phyloP scores from a whole-genome alignment of 176 grass and related monocot species.

The Musa beccarii region DNA sequence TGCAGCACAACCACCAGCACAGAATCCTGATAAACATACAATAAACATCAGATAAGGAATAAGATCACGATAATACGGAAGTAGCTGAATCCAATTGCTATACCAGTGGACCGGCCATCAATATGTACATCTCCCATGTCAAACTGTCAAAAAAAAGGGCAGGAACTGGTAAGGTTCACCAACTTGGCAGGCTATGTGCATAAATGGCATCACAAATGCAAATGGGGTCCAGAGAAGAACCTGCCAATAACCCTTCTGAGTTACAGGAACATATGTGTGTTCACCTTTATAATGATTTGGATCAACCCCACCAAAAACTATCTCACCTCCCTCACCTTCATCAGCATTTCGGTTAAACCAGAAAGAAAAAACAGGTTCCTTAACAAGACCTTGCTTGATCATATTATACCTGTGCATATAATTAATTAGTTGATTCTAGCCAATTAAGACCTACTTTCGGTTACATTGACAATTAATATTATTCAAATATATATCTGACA shows the following conservation, averaged over 20 bases:
- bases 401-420: slow-evolving; percentile 66
- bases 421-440: neutral
- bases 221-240: slow-evolving; percentile 14
- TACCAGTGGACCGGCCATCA: slow-evolving; percentile 55
- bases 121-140: slow-evolving; percentile 76
- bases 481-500: neutral
- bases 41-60: neutral
- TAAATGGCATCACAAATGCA: neutral
- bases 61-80: neutral
- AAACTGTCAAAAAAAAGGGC: slow-evolving; percentile 30
- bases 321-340: slow-evolving; percentile 73
- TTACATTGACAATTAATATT: neutral
- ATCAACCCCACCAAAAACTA: slow-evolving; percentile 85
- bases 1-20: slow-evolving; percentile 59
- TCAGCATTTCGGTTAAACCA: slow-evolving; percentile 80
- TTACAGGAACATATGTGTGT: slow-evolving; percentile 79
- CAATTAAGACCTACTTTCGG: neutral
- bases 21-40: slow-evolving; percentile 42
- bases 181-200: neutral
- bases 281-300: slow-evolving; percentile 47
- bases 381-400: slow-evolving; percentile 51
- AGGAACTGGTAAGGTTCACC: neutral
- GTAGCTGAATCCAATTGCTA: neutral
- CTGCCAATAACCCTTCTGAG: slow-evolving; percentile 82
- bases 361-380: slow-evolving; percentile 65